Conservation (phyloP, 2,329 filamentous ascomycete species). For the Ceratocystis alfenasii region DNA sequence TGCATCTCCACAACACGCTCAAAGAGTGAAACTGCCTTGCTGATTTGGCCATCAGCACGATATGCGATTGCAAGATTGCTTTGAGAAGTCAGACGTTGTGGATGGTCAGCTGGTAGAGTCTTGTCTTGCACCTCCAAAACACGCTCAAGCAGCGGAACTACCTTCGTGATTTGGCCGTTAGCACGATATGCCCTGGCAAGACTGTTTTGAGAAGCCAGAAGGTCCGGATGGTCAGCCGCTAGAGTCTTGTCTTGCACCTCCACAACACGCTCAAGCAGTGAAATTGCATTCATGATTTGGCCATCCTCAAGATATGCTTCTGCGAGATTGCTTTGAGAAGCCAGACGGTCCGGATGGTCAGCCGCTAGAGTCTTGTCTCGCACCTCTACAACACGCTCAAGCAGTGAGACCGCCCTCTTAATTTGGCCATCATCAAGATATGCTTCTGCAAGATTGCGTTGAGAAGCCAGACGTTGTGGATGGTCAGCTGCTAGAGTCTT, state of each 20-base stretch:
- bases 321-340: neutral
- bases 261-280: neutral
- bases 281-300: neutral
- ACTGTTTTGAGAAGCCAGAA: neutral
- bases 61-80: too few species aligned
- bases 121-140: too few species aligned
- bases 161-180: too few species aligned
- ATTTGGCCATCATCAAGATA: neutral
- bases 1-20: too few species aligned
- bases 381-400: too few species aligned
- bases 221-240: neutral
- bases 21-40: too few species aligned
- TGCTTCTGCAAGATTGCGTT: neutral
- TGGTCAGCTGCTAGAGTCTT: neutral
- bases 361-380: too few species aligned
- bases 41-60: neutral
- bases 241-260: neutral
- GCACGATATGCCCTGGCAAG: too few species aligned
- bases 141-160: too few species aligned
- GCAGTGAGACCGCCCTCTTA: too few species aligned
- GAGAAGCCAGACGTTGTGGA: neutral
- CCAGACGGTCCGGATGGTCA: neutral
- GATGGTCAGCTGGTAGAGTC: too few species aligned
- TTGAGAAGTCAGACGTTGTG: too few species aligned
- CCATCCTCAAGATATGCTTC: neutral